Evolutionary conservation across 305 asterid genomes (phyloP), one percentile per base, ranked within the genome.

Genomic region (Salvia sclarea): DNA sequence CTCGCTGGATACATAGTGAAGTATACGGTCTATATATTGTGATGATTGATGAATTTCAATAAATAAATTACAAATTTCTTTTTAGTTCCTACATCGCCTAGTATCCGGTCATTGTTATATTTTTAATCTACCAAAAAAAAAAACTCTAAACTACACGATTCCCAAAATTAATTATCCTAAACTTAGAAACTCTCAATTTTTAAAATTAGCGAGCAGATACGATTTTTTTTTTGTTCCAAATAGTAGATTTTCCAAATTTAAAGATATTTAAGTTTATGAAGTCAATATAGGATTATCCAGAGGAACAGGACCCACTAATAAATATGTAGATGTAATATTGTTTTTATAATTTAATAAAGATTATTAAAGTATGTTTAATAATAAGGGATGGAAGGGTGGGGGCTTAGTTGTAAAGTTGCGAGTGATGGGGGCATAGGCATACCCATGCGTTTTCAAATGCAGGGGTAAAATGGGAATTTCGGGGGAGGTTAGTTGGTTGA

Each of bases 351-450:
- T 28, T 33, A 0, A 22, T 58, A 57, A 22, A 13, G 4, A 24
- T 1, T 1, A 24, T 4, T 6, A 25, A 54, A 43, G 4, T 44
- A 24, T n/a, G n/a, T 45, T 53, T 30, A 60, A 60, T 48, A 47
- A 53, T 10, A 21, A 18, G 12, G 21, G 37, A 56, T 7, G 58
- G 28, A 65, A 31, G 24, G 24, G 22, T 43, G 49, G 72, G 76
- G 70, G 65, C 65, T 30, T 50, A 20, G 43, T 45, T 76, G 76
- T 70, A 76, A 70, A 70, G 71, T 67, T 58, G 73, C 47, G 57
- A 44, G 67, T 45, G 43, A 74, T 33, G 52, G 50, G 50, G 71
- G 5, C 1, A 5, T 33, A 7, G 7, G 38, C 9, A 33, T 10
- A 21, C 14, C 31, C 16, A 22, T 52, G 17, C 59, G 14, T 22